These are phyloP conservation scores for Trichoderma sp. DNA, from an alignment of 2,329 filamentous ascomycete species.

Conservation along the genomic window DNA sequence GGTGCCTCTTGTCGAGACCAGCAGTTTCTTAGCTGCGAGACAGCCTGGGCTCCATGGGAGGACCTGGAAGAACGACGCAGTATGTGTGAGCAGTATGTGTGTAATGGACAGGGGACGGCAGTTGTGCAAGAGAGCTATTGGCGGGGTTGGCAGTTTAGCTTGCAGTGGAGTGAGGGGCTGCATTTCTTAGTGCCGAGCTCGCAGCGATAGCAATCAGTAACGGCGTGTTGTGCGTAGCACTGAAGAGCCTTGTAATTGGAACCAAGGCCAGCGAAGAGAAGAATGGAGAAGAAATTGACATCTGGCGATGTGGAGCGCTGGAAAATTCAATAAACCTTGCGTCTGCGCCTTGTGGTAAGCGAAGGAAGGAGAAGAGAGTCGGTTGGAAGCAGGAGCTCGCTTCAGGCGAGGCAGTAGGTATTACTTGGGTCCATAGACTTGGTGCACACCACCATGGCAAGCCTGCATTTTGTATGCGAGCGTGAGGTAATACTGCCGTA, in stretches of 20 bases:
- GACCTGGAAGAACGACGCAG: not conserved
- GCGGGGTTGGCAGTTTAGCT: not conserved
- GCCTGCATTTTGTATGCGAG: not conserved
- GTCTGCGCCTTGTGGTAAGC: not conserved
- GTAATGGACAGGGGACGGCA: conserved; percentile 11
- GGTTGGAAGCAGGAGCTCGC: conserved; percentile 3
- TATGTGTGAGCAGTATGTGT: not conserved
- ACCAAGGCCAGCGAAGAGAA: not conserved
- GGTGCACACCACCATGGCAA: not conserved
- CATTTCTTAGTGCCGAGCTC: not conserved
- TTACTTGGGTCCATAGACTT: not conserved
- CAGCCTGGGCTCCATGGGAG: not conserved
- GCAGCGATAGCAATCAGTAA: not conserved
- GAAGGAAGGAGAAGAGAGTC: not conserved
- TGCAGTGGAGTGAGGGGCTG: conserved; percentile 3
- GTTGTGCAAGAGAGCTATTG: conserved; percentile 4
- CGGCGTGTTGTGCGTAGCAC: not conserved
- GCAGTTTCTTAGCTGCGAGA: not conserved
- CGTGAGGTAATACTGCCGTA: not conserved
- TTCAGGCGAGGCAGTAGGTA: not conserved
- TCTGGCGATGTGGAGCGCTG: not conserved
- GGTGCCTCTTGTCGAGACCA: not conserved
- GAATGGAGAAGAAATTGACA: not conserved
- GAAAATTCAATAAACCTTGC: not conserved
- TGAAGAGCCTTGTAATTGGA: not conserved